Base-by-base conservation (phyloP, 140 eudicot species). In the Ambrosia hybrid region DNA sequence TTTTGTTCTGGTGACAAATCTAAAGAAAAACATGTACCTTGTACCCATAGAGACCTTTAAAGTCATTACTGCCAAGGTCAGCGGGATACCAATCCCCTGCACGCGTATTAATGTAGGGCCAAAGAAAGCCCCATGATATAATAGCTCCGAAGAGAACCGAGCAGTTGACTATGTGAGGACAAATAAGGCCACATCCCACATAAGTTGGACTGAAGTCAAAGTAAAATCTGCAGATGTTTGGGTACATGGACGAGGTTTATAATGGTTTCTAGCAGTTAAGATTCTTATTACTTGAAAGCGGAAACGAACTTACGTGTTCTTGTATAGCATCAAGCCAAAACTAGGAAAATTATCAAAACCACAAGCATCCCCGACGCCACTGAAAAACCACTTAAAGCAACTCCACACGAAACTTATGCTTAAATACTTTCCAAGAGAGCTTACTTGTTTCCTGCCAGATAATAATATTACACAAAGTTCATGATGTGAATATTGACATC, bases 151-250 rank as follows among this genome's bases (percentile, higher is more conserved):
- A 53, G 46, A 92, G 92, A 72, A 83, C 88, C 5, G 98, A 92
- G 70, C 95, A 87, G 70, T 92, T 92, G 71, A 92, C 98, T 80
- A 92, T 78, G 78, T 92, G 98, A 52, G 98, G 95, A 78, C 98
- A 92, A 64, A 92, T 92, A 77, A 92, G 96, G 15, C 98, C 98
- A 69, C 96, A 89, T 71, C 98, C 98, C 81, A 92, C 95, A 79
- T 92, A 89, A 48, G 98, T 92, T n/a, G 98, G 96, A 73, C 96
- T 92, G 67, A 92, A 92, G 86, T 92, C 98, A 73, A 92, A 92
- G 84, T 89, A 92, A 73, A 92, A 92, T 87, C 98, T 92, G 92
- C 21, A 36, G 26, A 15, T 61, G 33, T 41, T 41, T 41, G 30
- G 8, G 26, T 1, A 57, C 17, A 14, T 16, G 63, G 13, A 57